Conservation (phyloP, 2,329 filamentous ascomycete genomes). For the Cladosporium cucumerinum region DNA sequence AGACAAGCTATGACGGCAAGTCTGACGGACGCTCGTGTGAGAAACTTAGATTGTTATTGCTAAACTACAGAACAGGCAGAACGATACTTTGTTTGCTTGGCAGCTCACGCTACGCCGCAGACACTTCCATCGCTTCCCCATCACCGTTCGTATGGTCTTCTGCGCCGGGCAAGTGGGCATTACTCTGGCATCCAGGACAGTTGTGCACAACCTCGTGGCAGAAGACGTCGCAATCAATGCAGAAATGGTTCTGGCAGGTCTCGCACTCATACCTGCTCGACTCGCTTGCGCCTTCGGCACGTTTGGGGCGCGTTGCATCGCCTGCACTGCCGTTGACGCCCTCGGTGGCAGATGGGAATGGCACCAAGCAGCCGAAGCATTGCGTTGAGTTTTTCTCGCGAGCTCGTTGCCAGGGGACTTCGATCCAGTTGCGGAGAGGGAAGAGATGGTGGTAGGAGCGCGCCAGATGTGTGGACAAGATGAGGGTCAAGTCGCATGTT, state of each 20-base stretch:
- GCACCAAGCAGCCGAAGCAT: slow-evolving; percentile 74
- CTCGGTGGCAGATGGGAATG: slow-evolving; percentile 57
- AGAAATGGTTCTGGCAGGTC: slow-evolving; percentile 87
- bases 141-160: slow-evolving; percentile 6
- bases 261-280: slow-evolving; percentile 85
- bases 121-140: slow-evolving; percentile 11
- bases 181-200: slow-evolving; percentile 78
- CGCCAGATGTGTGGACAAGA: slow-evolving; percentile 88
- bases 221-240: slow-evolving; percentile 96
- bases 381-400: slow-evolving; percentile 43
- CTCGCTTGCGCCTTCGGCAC: slow-evolving; percentile 63
- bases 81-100: background rate
- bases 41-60: background rate
- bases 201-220: slow-evolving; percentile 93
- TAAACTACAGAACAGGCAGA: background rate
- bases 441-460: slow-evolving; percentile 93
- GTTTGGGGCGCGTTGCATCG: slow-evolving; percentile 16
- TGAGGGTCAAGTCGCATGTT: slow-evolving; percentile 84
- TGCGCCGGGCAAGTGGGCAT: slow-evolving; percentile 29
- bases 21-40: background rate
- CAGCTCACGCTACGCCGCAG: background rate
- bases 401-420: slow-evolving; percentile 80
- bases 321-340: slow-evolving; percentile 16
- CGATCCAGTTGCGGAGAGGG: slow-evolving; percentile 83
- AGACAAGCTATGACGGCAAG: background rate